phyloP scores from a whole-genome alignment of 2,329 filamentous ascomycete species.

The Dactylellina haptotyla region DNA sequence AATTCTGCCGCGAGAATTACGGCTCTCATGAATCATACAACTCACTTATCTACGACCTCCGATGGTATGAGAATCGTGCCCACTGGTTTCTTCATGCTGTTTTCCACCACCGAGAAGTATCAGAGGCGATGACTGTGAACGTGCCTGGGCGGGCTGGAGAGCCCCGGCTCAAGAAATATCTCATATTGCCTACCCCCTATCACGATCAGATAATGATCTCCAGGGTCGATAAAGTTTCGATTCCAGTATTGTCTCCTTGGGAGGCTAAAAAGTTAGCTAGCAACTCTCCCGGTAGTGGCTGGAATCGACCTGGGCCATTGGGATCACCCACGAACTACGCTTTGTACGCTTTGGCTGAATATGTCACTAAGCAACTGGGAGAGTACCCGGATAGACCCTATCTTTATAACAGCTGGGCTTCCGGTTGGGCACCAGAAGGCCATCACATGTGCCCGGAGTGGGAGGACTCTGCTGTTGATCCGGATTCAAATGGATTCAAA shows the following conservation, averaged over 20 bases:
- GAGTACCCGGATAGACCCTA: slow-evolving; percentile 25
- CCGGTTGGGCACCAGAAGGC: not conserved
- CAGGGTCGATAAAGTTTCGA: too few relatives aligned
- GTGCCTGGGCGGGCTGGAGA: not conserved
- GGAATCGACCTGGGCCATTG: slow-evolving; percentile 1
- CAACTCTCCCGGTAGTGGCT: not conserved
- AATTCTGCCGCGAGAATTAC: not conserved
- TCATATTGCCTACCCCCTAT: slow-evolving; percentile 2
- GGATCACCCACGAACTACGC: slow-evolving; percentile 23
- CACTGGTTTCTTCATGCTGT: slow-evolving; percentile 24
- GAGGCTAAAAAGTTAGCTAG: slow-evolving; percentile 15
- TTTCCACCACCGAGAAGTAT: slow-evolving; percentile 23
- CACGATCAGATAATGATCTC: not conserved
- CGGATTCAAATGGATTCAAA: not conserved
- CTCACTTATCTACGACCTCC: slow-evolving; percentile 1
- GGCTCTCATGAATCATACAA: not conserved
- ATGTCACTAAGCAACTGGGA: slow-evolving; percentile 4
- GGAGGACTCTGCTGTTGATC: not conserved
- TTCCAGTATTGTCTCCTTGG: slow-evolving; percentile 1
- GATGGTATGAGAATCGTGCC: slow-evolving; percentile 27
- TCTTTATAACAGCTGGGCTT: not conserved
- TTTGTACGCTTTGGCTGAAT: slow-evolving; percentile 11
- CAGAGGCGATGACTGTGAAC: not conserved
- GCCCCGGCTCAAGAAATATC: not conserved
- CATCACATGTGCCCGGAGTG: slow-evolving; percentile 12